Base-by-base conservation (phyloP, 2,329 filamentous ascomycete species). In the Scedosporium minutisporum region DNA sequence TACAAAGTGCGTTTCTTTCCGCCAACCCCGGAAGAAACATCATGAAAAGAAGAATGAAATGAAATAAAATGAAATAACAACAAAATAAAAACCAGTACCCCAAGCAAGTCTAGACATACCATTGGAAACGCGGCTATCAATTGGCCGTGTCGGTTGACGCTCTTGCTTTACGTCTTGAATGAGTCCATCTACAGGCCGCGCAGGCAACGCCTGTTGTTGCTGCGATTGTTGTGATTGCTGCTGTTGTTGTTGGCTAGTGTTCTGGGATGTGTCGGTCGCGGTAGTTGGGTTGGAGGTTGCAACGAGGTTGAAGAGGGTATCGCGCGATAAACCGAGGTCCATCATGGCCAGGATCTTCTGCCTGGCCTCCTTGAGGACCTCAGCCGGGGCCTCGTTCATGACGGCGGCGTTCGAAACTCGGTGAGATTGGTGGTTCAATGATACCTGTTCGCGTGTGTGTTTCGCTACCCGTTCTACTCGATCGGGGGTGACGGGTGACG, bases 321-420 rank as follows among this genome's bases (percentile, higher is more conserved):
- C 77, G 67, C 74, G 76, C 60, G 77, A 78, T 9, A 79, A 67
- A 55, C 77, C 77, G 16, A 76, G 77, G 64, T 78, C 77, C 65
- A 79, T 79, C 65, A 79, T 69, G 57, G 74, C 74, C 69, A 79
- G 76, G 6, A 79, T 72, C 63, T 78, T 78, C 67, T 77, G 76
- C 57, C 77, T 71, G 55, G 77, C 77, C 68, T 79, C 77, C 21
- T 73, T 75, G 62, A 79, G 72, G 61, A 78, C 74, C 70, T 79
- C 74, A 65, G 77, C 75, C 16, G 77, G 72, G 23, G 73, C 74
- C 48, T 75, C 68, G 48, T 21, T 55, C 60, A 61, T 61, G 60
- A 51, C 48, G 60, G 16, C 60, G 60, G 33, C 16, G 57, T 18
- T 55, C n/a, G 27, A 5, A 53, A 12, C n/a, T 6, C 23, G 4